Base-by-base conservation (phyloP, 2,329 filamentous ascomycete species). In the Chrysosporium keratinophilum region DNA sequence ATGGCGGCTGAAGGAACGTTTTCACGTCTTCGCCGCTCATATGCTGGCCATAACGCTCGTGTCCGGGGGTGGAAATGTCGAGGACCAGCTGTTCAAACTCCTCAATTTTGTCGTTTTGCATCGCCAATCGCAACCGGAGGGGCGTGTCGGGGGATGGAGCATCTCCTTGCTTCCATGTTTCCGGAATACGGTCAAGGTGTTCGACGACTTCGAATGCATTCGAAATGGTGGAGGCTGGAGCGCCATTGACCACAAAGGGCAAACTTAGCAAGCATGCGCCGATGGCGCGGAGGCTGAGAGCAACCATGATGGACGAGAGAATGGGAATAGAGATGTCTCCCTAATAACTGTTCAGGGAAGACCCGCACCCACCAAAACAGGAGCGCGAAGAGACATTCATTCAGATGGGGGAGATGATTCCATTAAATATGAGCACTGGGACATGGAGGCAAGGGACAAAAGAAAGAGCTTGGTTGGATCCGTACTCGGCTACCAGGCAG, bases 11-110 rank as follows among this genome's bases (percentile, higher is more conserved):
- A 39, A 82, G 69, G 52, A 79, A 71, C 0, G 71, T 68, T 31
- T 76, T 76, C 35, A 85, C 65, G 60, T 84, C 75, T 34, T 81
- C 74, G n/a, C 77, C 76, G 54, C 76, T 80, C 67, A 86, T 68
- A 61, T 85, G 79, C 60, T 76, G 71, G 35, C 83, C 82, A 63
- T 86, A 86, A 17, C 69, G 71, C 1, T 73, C 66, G 59, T 82
- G 75, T 28, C 71, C 73, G 0, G 83, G 83, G 0, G 78, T 80
- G 0, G 83, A 83, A 31, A 85, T 73, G 41, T 82, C 77, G 54
- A 82, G 72, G 9, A 83, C 74, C 5, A 70, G 74, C 61, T 79
- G 74, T 63, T 85, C 80, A 52, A 85, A 77, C 5, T 74, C 66
- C 2, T 64, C 69, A 37, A 72, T 63, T 43, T 74, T 74, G 19